phyloP scores from a whole-genome alignment of 176 grass and related monocot species.

The Echinochloa phyllopogon region DNA sequence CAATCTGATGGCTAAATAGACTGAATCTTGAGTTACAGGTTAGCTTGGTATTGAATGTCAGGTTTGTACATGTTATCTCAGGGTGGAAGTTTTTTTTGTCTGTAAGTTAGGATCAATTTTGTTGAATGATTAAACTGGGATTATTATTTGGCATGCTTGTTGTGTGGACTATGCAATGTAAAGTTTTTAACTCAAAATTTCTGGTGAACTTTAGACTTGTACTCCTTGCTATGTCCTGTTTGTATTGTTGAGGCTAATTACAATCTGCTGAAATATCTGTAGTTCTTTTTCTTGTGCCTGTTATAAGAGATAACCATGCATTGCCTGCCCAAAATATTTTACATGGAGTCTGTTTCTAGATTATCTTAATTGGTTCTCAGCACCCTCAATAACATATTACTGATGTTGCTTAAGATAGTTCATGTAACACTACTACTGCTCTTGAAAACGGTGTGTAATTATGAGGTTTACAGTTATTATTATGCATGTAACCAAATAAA shows the following conservation, averaged over 20 bases:
- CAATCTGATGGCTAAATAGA: not conserved
- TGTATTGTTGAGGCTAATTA: not conserved
- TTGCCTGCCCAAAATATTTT: not conserved
- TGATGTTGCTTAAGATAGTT: not conserved
- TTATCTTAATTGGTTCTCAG: not conserved
- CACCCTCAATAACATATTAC: not conserved
- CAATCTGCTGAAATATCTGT: not conserved
- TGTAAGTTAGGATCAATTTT: not conserved
- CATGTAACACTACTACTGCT: not conserved
- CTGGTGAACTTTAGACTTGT: not conserved
- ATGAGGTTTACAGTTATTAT: not conserved
- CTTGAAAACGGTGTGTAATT: not conserved
- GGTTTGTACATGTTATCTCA: not conserved
- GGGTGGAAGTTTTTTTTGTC: not conserved
- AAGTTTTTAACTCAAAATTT: not conserved
- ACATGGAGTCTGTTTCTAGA: not conserved
- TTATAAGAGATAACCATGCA: not conserved
- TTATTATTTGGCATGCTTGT: not conserved
- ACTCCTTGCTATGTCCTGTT: not conserved
- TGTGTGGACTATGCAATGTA: not conserved
- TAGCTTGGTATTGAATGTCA: not conserved
- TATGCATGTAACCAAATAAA: not conserved
- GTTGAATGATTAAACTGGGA: not conserved
- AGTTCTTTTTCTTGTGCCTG: accelerated
- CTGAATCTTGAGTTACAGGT: not conserved